Evolutionary conservation across 2,329 filamentous ascomycete species (phyloP), one percentile per base, ranked within the genome.

Genomic region (Madurella mycetomatis): DNA sequence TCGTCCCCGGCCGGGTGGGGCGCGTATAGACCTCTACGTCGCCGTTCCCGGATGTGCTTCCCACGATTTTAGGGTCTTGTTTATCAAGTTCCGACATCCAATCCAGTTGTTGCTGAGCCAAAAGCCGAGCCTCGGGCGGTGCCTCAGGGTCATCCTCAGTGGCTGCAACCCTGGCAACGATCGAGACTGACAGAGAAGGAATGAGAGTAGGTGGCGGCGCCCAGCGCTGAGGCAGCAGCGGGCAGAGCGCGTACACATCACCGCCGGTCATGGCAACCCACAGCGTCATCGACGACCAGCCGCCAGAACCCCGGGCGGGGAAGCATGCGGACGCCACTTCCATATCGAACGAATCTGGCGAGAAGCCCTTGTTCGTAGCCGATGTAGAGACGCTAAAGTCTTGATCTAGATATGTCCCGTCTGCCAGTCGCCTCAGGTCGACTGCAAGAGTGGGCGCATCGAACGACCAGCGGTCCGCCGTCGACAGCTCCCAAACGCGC

Each of bases 191-290:
- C 18, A 96, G 77, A 0, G 90, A 91, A 2, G 91, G 88, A 13
- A 96, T 83, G 32, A 94, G 76, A 0, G 87, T 87, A 1, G 85
- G 80, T 13, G 87, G 85, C 19, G 87, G 85, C 19, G 88, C 84
- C 91, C 92, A 97, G 64, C 87, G 90, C 49, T 85, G 84, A 0
- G 94, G 94, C 32, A 99, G 76, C 41, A 99, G 78, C 1, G 94
- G 94, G 67, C 92, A 96, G 9, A 99, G 76, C 1, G 92, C 92
- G 66, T 99, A 99, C 5, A 97, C 81, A 66, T 96, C 92, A 3
- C 94, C 94, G 56, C 90, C 88, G 39, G 84, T 84, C 88, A 96
- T 99, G n/a, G 92, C 91, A 49, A 97, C 76, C 90, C 92, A 99
- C 11, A 99, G 77, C 0, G 94, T 97, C 88, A 96, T 96, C 9